Evolutionary conservation across 805 yeast species (phyloP), one percentile per base, ranked within the genome.

Genomic region (Cyberlindnera xylosilytica): DNA sequence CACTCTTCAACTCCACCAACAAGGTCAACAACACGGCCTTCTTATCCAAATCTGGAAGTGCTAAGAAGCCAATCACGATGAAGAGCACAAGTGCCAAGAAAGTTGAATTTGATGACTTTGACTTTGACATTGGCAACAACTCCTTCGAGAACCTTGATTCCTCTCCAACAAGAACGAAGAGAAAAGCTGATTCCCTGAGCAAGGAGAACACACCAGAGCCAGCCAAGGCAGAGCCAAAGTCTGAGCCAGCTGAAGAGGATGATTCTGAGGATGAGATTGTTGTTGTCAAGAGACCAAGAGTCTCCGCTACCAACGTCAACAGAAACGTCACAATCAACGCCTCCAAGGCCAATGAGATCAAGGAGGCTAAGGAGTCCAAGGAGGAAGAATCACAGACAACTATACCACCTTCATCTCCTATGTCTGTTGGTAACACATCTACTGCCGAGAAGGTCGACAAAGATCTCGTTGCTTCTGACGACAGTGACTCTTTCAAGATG

Each of bases 201-300:
- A 26, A 24, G 27, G 27, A 36, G 27, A 28, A 28, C 9, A 35
- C 45, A 32, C 34, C 42, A 9, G 56, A 54, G 22, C 46, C 51
- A 18, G 53, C 61, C 19, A 42, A 11, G 57, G 32, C 20, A 4
- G 34, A 51, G 32, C 15, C 28, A 13, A 15, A 8, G 9, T 8
- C 19, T 12, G 41, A 30, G 16, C 50, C 39, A 13, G 65, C 59
- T 2, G 65, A 59, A 1, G 73, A 69, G 9, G 69, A 62, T 1
- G 73, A 70, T 8, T 76, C 76, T 2, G 86, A 80, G 13, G 87
- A 80, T 29, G 78, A 80, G 16, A 63, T 78, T n/a, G 66, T 78
- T 12, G 69, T 78, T 24, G 64, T 77, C 4, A 70, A 74, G 53
- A 70, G 78, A 54, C 80, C 77, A 34, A 64, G 76, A 50, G 69